Evolutionary conservation across 768 basidiomycete genomes (phyloP).

Genomic region (Boletus patriciae): DNA sequence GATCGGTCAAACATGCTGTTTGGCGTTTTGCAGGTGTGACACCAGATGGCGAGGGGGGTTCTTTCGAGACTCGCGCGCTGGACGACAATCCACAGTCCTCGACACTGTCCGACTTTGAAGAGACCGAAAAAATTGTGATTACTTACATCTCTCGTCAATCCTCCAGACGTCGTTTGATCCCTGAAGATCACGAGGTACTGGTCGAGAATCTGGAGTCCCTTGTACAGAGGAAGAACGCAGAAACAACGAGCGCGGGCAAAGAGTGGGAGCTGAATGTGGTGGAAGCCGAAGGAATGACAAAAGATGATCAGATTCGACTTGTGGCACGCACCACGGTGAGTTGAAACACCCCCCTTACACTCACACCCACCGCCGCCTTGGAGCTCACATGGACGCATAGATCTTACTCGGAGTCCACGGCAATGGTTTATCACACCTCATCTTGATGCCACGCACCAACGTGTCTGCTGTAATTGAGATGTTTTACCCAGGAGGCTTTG

Average conservation of each 20-base stretch:
- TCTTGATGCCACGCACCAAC: slow-evolving; percentile 77
- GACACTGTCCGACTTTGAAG: slow-evolving; percentile 28
- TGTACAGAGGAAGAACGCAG: slow-evolving; percentile 38
- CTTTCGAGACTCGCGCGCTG: slow-evolving; percentile 6
- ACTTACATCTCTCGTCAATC: slow-evolving; percentile 73
- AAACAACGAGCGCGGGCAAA: slow-evolving; percentile 18
- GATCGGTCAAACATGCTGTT: slow-evolving; percentile 63
- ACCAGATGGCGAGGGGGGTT: slow-evolving; percentile 34
- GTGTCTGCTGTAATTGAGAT: slow-evolving; percentile 84
- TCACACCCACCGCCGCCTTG: background rate
- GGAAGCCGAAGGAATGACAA: slow-evolving; percentile 62
- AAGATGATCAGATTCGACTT: slow-evolving; percentile 72
- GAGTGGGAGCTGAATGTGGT: slow-evolving; percentile 63
- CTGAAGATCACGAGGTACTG: slow-evolving; percentile 55
- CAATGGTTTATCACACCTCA: slow-evolving; percentile 81
- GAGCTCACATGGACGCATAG: slow-evolving; percentile 34
- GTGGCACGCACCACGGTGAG: slow-evolving; percentile 70
- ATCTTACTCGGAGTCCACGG: slow-evolving; percentile 74
- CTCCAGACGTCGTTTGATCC: slow-evolving; percentile 49
- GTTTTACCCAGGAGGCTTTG: slow-evolving; percentile 78
- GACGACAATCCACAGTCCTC: background rate
- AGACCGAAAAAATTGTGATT: slow-evolving; percentile 57
- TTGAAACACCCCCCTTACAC: background rate
- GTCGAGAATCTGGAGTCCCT: slow-evolving; percentile 54
- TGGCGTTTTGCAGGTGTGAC: slow-evolving; percentile 64